A percentile compares a stretch with the other conserved stretches of the same genome.
phyloP scores from a whole-genome alignment of 2,329 filamentous ascomycete genomes.

The Scytalidium lignicola region DNA sequence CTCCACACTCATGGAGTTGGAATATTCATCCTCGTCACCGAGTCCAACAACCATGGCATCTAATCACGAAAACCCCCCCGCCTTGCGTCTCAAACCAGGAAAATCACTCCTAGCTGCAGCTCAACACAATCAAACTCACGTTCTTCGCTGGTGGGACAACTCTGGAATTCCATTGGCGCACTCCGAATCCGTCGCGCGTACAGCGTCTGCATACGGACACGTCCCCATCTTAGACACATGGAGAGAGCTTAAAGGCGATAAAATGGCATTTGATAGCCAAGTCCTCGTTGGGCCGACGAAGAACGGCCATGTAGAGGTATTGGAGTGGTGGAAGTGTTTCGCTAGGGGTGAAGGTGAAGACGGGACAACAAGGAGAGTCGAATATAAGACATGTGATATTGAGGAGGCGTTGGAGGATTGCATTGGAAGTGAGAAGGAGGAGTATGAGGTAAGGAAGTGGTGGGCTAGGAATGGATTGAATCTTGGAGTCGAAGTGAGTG shows the following conservation, averaged over 20 bases:
- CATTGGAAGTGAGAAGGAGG: conserved; percentile 52
- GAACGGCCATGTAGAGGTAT: conserved; percentile 74
- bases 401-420: conserved; percentile 92
- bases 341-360: conserved; percentile 45
- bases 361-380: conserved; percentile 62
- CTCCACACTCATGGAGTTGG: conserved; percentile 8
- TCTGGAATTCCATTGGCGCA: conserved; percentile 76
- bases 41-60: not conserved
- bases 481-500: conserved; percentile 62
- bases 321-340: conserved; percentile 85
- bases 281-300: conserved; percentile 84
- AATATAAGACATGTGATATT: conserved; percentile 93
- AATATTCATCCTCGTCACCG: not conserved
- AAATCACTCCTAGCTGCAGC: conserved; percentile 80
- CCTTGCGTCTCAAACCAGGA: conserved; percentile 67
- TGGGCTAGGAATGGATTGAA: conserved; percentile 75
- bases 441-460: conserved; percentile 73
- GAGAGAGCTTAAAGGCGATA: conserved; percentile 68
- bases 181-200: conserved; percentile 75
- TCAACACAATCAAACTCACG: conserved; percentile 72
- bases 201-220: conserved; percentile 80
- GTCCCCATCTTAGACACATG: conserved; percentile 80
- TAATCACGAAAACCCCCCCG: conserved; percentile 20
- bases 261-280: conserved; percentile 74
- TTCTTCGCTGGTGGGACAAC: conserved; percentile 82